These are phyloP conservation scores for Thraustochytrium striatum DNA, from an alignment of 352 stramenopile species.

Conservation along the genomic window DNA sequence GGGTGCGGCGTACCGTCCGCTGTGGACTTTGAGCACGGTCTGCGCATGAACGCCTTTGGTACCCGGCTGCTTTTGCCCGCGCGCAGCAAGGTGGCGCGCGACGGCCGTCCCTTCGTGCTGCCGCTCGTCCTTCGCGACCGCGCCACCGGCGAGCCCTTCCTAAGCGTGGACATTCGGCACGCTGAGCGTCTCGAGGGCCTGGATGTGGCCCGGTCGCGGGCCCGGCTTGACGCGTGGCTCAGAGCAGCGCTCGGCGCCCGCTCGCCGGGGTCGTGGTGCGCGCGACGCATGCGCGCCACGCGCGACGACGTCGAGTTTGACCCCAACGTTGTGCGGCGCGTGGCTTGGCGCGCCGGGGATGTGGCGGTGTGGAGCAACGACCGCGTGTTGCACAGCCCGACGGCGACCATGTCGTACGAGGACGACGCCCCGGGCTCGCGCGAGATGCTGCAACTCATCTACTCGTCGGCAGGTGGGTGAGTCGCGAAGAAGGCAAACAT, in stretches of 20 bases:
- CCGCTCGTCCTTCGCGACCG: neutral
- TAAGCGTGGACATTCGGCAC: constrained; percentile 2
- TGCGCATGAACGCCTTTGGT: neutral
- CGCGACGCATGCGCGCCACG: neutral
- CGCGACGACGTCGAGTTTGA: neutral
- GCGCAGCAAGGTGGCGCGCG: neutral
- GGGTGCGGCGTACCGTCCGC: neutral
- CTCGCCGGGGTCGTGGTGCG: neutral
- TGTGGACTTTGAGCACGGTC: neutral
- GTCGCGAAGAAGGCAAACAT: constrained; percentile 40
- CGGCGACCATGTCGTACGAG: neutral
- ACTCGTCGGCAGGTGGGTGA: neutral
- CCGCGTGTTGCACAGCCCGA: neutral
- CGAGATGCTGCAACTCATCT: constrained; percentile 1
- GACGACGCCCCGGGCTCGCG: neutral
- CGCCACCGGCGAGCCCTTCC: neutral
- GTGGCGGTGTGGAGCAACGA: neutral
- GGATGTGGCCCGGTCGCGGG: neutral
- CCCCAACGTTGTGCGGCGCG: neutral
- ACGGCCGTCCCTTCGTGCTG: neutral
- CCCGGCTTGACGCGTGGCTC: neutral
- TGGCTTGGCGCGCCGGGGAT: neutral
- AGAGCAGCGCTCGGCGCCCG: neutral
- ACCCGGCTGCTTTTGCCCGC: neutral
- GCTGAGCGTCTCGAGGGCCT: neutral